These are phyloP conservation scores for Pterocarpus santalinus DNA, from an alignment of 306 rosid genomes.

Conservation along the genomic window DNA sequence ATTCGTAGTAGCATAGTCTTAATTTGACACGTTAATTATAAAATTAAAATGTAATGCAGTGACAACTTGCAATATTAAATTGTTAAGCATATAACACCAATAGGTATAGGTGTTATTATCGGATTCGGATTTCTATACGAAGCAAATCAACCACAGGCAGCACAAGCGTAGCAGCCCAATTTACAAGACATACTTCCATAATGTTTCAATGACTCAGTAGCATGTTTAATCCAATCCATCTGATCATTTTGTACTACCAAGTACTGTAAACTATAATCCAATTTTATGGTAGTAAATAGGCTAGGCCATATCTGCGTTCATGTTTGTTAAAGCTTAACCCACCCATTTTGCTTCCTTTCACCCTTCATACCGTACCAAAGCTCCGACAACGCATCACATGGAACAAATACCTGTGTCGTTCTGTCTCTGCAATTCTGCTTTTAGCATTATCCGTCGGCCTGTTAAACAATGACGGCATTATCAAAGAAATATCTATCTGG, in stretches of 20 bases:
- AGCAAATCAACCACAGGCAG: conserved; percentile 46
- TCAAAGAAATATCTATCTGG: background rate
- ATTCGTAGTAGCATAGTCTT: too few species aligned
- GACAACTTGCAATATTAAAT: too few species aligned
- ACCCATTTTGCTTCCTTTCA: background rate
- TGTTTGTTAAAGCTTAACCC: background rate
- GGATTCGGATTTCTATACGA: conserved; percentile 34
- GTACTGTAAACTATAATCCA: background rate
- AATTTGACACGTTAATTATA: too few species aligned
- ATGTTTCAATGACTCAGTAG: background rate
- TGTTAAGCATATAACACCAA: too few species aligned
- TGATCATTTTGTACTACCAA: background rate
- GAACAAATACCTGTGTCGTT: conserved; percentile 1
- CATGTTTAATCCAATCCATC: background rate
- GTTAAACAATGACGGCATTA: background rate
- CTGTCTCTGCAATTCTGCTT: background rate
- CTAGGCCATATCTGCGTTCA: background rate
- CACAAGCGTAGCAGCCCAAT: background rate
- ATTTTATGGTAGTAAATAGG: background rate
- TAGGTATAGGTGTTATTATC: background rate
- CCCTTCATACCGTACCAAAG: background rate
- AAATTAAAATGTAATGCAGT: too few species aligned
- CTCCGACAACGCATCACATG: conserved; percentile 35
- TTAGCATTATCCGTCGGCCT: conserved; percentile 1
- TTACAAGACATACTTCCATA: conserved; percentile 37